Percentiles rank a stretch among this genome's conserved stretches.
Conservation (phyloP, 208 protist species). For the Lotmaria passim region DNA sequence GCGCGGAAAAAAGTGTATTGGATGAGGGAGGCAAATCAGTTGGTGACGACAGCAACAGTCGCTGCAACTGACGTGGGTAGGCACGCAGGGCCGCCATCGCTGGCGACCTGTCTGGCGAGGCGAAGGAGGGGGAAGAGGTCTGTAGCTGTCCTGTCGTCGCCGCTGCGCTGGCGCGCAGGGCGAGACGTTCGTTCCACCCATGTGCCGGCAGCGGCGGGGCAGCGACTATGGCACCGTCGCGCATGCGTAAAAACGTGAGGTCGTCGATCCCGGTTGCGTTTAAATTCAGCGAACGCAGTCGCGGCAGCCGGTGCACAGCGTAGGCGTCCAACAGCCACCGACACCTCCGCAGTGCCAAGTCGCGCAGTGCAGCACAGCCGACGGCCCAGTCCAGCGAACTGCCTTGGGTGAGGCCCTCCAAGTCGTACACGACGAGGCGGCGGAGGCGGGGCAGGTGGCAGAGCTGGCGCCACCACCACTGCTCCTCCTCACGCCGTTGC, state of each 20-base stretch:
- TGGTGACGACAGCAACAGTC: no score
- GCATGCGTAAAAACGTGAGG: constrained; percentile 27
- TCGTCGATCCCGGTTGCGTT: constrained; percentile 24
- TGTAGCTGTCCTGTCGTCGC: neutral
- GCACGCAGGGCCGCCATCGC: neutral
- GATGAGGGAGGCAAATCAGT: no score
- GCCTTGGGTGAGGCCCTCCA: constrained; percentile 1
- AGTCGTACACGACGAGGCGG: neutral
- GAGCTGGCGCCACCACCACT: constrained; percentile 24
- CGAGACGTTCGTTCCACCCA: no score
- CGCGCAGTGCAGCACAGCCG: constrained; percentile 2
- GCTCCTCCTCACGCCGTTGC: constrained; percentile 1
- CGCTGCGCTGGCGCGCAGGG: neutral
- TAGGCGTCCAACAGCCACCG: constrained; percentile 24
- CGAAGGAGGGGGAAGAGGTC: neutral
- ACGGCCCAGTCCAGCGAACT: constrained; percentile 17
- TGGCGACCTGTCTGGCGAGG: neutral
- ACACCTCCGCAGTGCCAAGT: constrained; percentile 15
- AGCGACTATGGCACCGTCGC: constrained; percentile 1
- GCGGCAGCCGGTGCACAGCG: constrained; percentile 19
- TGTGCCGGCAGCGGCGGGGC: neutral
- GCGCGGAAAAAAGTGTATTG: no score
- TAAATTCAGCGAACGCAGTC: constrained; percentile 16
- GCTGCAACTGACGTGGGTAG: neutral
- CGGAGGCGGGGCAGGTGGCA: constrained; percentile 12